phyloP scores from a whole-genome alignment of 192 early-diverging fungal species.

The Gamsiella multidivaricata region DNA sequence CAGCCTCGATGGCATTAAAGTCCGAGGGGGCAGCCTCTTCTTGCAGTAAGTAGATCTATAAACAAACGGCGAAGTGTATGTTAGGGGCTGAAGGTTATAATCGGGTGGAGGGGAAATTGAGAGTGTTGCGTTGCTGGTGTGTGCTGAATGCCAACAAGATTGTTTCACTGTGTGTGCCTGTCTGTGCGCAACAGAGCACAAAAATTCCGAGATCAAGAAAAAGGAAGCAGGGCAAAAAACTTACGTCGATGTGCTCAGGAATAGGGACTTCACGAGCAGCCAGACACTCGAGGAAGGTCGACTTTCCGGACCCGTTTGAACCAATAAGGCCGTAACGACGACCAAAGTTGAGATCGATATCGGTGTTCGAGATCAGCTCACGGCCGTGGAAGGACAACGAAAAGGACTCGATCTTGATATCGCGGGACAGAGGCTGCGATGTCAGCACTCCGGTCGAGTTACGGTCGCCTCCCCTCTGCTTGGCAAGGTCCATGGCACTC shows the following conservation, averaged over 20 bases:
- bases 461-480: conserved; percentile 81
- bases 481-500: conserved; percentile 59
- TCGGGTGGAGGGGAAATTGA: no score
- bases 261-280: conserved; percentile 94
- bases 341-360: conserved; percentile 98
- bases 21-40: conserved; percentile 96
- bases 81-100: no score
- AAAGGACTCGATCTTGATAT: conserved; percentile 96
- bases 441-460: conserved; percentile 92
- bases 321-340: conserved; percentile 97
- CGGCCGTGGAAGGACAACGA: conserved; percentile 95
- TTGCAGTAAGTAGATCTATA: conserved; percentile 93
- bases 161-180: background rate
- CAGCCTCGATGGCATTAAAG: conserved; percentile 89
- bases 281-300: conserved; percentile 94
- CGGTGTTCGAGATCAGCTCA: conserved; percentile 92
- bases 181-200: conserved; percentile 7
- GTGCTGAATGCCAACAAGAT: background rate
- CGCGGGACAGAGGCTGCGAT: conserved; percentile 89
- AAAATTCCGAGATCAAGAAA: background rate
- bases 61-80: no score
- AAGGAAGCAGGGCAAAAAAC: conserved; percentile 1
- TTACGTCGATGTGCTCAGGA: conserved; percentile 94
- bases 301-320: conserved; percentile 95
- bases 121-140: no score